Evolutionary conservation across 176 grass and related monocot species (phyloP).

Genomic region (Areca catechu): DNA sequence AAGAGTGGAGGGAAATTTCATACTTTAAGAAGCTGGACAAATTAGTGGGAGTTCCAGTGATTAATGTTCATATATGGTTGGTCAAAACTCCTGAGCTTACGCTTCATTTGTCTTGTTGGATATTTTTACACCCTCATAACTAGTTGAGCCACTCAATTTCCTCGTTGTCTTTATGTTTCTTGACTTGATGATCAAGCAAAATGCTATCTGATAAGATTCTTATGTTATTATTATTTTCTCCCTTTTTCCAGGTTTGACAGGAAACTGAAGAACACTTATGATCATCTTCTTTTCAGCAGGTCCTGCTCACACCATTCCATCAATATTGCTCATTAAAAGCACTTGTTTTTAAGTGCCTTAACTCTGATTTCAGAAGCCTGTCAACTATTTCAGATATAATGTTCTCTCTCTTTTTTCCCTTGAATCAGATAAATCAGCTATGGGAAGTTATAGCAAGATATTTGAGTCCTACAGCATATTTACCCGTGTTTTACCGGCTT

Average conservation of each 20-base stretch:
- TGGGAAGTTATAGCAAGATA: too few relatives aligned
- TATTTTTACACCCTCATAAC: neutral
- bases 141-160: neutral
- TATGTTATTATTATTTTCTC: neutral
- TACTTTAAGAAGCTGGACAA: slow-evolving; percentile 93
- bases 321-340: neutral
- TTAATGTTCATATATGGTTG: slow-evolving; percentile 99
- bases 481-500: too few relatives aligned
- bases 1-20: slow-evolving; percentile 86
- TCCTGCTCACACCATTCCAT: slow-evolving; percentile 10
- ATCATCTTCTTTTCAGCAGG: slow-evolving; percentile 99
- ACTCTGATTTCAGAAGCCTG: neutral
- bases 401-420: too few relatives aligned
- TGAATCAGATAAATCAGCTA: too few relatives aligned
- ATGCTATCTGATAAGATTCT: too few relatives aligned
- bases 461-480: too few relatives aligned
- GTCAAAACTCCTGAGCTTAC: slow-evolving; percentile 27
- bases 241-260: slow-evolving; percentile 72
- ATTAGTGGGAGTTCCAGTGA: slow-evolving; percentile 94
- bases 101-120: slow-evolving; percentile 13
- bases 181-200: too few relatives aligned
- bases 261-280: slow-evolving; percentile 89
- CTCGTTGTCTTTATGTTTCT: too few relatives aligned
- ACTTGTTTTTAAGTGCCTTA: slow-evolving; percentile 16
- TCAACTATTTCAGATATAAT: too few relatives aligned